Percentiles rank a stretch among this genome's conserved stretches.
Evolutionary conservation across 306 rosid species (phyloP).

Genomic region (Clitoria ternatea): DNA sequence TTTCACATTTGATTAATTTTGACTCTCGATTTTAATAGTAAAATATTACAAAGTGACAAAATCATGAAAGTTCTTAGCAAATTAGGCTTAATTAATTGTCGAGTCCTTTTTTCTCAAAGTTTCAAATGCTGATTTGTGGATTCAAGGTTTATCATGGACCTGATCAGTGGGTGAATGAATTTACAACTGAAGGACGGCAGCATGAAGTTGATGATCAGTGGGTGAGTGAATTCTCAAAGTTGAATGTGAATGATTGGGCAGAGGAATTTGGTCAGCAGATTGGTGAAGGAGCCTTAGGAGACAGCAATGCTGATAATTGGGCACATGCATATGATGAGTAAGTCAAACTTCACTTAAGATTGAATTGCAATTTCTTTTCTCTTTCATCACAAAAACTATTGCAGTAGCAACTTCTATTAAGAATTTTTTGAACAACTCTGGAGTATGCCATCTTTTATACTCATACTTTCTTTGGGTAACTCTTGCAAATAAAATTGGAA

Average conservation of each 20-base stretch:
- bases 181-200: slow-evolving; percentile 42
- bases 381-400: neutral
- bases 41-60: neutral
- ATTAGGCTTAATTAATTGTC: neutral
- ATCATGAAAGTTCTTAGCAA: neutral
- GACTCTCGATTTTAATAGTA: neutral
- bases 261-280: slow-evolving; percentile 85
- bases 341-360: slow-evolving; percentile 30
- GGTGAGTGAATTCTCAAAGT: slow-evolving; percentile 88
- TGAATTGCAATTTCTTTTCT: neutral
- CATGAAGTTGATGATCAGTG: slow-evolving; percentile 70
- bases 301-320: slow-evolving; percentile 65
- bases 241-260: slow-evolving; percentile 84
- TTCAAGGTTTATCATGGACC: slow-evolving; percentile 62
- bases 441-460: neutral
- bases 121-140: slow-evolving; percentile 27
- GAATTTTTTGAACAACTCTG: neutral
- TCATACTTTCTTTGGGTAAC: neutral
- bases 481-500: neutral
- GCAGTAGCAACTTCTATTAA: no score
- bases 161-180: slow-evolving; percentile 86
- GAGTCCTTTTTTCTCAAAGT: slow-evolving; percentile 2
- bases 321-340: slow-evolving; percentile 86
- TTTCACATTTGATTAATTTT: neutral
- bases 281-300: slow-evolving; percentile 69